Percentiles rank a stretch among this genome's conserved stretches.
Conservation (phyloP, 495 filamentous ascomycete genomes). For the Haplographium delicatum region DNA sequence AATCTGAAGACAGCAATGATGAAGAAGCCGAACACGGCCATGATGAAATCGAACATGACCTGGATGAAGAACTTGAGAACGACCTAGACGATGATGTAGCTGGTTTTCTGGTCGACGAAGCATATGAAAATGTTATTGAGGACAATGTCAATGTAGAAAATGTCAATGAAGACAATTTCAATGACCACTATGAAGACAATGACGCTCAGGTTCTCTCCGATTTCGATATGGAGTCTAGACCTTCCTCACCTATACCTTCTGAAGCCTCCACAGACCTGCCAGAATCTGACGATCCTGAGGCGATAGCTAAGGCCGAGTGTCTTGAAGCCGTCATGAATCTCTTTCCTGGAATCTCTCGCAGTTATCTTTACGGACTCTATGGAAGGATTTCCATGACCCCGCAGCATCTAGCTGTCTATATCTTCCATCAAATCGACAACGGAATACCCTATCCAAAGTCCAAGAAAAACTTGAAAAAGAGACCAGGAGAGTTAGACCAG, state of each 20-base stretch:
- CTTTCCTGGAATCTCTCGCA: conserved; percentile 45
- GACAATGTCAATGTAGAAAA: not conserved
- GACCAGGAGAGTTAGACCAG: conserved; percentile 32
- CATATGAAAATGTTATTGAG: not conserved
- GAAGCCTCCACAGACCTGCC: too few relatives aligned
- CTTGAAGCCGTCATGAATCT: conserved; percentile 36
- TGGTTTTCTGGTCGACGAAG: too few relatives aligned
- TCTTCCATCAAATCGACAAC: conserved; percentile 34
- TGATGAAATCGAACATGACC: too few relatives aligned
- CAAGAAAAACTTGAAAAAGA: conserved; percentile 39
- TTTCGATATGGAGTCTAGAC: too few relatives aligned
- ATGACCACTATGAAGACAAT: too few relatives aligned
- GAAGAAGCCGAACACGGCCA: too few relatives aligned
- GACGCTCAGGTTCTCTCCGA: too few relatives aligned
- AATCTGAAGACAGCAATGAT: too few relatives aligned
- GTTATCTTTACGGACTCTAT: conserved; percentile 38
- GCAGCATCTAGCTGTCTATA: conserved; percentile 35
- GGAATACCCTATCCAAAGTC: conserved; percentile 40
- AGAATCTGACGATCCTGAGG: not conserved
- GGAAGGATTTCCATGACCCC: conserved; percentile 21
- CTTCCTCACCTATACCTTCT: too few relatives aligned
- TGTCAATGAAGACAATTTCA: too few relatives aligned
- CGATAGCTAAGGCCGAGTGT: conserved; percentile 25
- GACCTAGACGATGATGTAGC: not conserved
- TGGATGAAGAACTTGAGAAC: not conserved